phyloP scores from a whole-genome alignment of 1,284 basidiomycete genomes.

The Heterobasidion occidentale region DNA sequence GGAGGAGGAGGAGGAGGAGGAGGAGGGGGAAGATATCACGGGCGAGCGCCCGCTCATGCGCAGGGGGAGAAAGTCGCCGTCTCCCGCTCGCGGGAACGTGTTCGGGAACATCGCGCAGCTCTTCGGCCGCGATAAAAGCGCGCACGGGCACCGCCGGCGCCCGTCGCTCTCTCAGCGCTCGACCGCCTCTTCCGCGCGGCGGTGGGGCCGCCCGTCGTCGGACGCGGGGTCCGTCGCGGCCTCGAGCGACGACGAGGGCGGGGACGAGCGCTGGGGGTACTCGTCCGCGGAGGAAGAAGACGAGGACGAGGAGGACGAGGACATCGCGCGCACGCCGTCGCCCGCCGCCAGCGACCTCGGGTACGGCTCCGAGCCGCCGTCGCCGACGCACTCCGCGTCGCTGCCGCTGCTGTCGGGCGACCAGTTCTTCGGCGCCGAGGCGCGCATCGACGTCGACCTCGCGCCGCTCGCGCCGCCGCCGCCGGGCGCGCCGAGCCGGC shows the following conservation, averaged over 20 bases:
- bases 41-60: conserved; percentile 7
- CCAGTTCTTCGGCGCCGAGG: conserved; percentile 73
- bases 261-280: conserved; percentile 72
- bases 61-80: conserved; percentile 22
- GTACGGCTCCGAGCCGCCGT: conserved; percentile 62
- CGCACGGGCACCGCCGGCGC: conserved; percentile 32
- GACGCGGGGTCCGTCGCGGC: conserved; percentile 50
- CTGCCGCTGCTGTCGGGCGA: conserved; percentile 67
- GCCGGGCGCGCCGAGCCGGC: conserved; percentile 72
- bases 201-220: conserved; percentile 48
- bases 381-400: conserved; percentile 36
- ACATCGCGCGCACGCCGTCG: conserved; percentile 22
- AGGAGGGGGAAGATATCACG: conserved; percentile 13
- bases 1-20: conserved; percentile 15
- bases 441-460: conserved; percentile 70
- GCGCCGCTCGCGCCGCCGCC: conserved; percentile 58
- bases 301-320: conserved; percentile 17
- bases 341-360: conserved; percentile 48
- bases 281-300: conserved; percentile 60
- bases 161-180: conserved; percentile 50
- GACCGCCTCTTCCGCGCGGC: conserved; percentile 43
- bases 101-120: conserved; percentile 65
- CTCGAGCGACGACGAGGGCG: conserved; percentile 41
- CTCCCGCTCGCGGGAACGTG: conserved; percentile 41
- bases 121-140: conserved; percentile 44